These are phyloP conservation scores for Atractiella rhizophila DNA, from an alignment of 768 basidiomycete genomes.

Conservation along the genomic window DNA sequence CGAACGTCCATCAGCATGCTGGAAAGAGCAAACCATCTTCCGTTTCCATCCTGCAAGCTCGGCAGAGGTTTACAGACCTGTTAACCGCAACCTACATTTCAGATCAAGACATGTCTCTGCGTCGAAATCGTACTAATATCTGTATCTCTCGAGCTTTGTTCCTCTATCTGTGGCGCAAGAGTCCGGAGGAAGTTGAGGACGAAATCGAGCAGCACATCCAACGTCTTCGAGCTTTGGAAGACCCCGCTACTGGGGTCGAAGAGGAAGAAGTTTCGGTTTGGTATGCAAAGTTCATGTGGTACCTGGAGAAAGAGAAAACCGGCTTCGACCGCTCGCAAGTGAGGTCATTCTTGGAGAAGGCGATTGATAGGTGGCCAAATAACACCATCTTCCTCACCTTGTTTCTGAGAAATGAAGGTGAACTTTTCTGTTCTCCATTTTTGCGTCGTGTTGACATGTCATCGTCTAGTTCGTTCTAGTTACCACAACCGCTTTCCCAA, in stretches of 20 bases:
- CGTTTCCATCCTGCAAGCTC: slow-evolving; percentile 6
- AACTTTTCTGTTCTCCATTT: too few species aligned
- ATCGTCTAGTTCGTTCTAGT: too few species aligned
- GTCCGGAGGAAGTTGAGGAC: slow-evolving; percentile 14
- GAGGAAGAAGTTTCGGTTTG: slow-evolving; percentile 19
- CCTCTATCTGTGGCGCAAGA: slow-evolving; percentile 16
- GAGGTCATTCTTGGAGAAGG: slow-evolving; percentile 19
- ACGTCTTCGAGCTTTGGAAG: slow-evolving; percentile 6
- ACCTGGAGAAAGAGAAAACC: slow-evolving; percentile 11
- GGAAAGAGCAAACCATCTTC: neutral
- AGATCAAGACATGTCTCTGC: slow-evolving; percentile 8
- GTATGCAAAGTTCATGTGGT: slow-evolving; percentile 18
- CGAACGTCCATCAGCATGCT: neutral
- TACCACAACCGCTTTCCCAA: too few species aligned
- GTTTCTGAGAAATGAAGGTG: slow-evolving; percentile 20
- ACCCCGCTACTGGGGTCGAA: slow-evolving; percentile 9
- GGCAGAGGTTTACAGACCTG: slow-evolving; percentile 8
- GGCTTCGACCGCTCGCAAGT: slow-evolving; percentile 16
- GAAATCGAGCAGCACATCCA: slow-evolving; percentile 13
- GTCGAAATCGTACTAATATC: slow-evolving; percentile 4
- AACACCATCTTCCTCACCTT: slow-evolving; percentile 22
- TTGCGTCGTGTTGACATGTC: too few species aligned
- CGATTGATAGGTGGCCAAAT: slow-evolving; percentile 20
- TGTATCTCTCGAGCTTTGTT: slow-evolving; percentile 9
- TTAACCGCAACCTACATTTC: slow-evolving; percentile 2